phyloP scores from a whole-genome alignment of 176 grass and related monocot genomes.

The Phragmites australis region DNA sequence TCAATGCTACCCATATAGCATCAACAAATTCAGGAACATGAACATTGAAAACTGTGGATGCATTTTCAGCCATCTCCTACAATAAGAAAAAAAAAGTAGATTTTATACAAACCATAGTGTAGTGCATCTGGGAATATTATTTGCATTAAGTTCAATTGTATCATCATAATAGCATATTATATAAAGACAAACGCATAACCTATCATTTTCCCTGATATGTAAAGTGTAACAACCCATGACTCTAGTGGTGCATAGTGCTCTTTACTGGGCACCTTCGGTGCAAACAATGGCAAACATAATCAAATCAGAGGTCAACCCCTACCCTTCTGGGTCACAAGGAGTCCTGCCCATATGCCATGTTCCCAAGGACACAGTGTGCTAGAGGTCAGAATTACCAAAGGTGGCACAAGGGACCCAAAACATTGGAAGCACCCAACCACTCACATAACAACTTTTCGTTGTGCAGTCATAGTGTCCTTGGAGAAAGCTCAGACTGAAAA shows the following conservation, averaged over 20 bases:
- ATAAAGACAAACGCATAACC: neutral
- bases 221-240: neutral
- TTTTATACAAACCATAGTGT: constrained; percentile 16
- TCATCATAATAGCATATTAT: constrained; percentile 13
- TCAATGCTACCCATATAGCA: constrained; percentile 94
- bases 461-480: neutral
- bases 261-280: neutral
- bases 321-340: neutral
- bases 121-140: neutral
- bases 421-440: neutral
- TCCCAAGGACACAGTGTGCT: neutral
- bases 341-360: neutral
- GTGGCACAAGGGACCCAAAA: neutral
- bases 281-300: neutral
- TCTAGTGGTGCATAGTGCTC: neutral
- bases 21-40: constrained; percentile 99
- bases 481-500: neutral
- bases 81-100: constrained; percentile 17
- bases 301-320: neutral
- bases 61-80: constrained; percentile 99
- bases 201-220: neutral
- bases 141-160: constrained; percentile 26
- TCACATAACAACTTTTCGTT: neutral
- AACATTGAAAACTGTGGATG: constrained; percentile 97
- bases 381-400: neutral